These are phyloP conservation scores for Phytophthora syringae DNA, from an alignment of 352 stramenopile species.

Conservation along the genomic window DNA sequence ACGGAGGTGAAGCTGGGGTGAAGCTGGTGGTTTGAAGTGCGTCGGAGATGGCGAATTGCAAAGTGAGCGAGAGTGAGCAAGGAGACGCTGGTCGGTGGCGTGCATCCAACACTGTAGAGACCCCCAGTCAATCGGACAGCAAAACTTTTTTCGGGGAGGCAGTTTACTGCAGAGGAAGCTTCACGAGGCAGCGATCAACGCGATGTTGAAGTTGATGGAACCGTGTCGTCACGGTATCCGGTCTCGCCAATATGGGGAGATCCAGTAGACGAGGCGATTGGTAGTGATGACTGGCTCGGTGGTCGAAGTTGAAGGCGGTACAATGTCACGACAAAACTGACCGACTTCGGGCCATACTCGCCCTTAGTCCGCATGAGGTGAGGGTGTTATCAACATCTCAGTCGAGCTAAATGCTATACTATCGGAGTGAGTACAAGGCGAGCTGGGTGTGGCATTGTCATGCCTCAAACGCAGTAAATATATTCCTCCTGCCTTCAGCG, in stretches of 20 bases:
- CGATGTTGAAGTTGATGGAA: slow-evolving; percentile 21
- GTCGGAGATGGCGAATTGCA: slow-evolving; percentile 25
- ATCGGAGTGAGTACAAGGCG: too few species aligned
- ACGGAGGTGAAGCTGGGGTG: slow-evolving; percentile 8
- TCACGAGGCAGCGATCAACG: background rate
- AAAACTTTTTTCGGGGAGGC: slow-evolving; percentile 4
- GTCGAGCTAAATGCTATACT: too few species aligned
- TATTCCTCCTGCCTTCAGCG: too few species aligned
- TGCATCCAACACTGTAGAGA: background rate
- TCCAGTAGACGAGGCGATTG: background rate
- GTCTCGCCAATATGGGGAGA: background rate
- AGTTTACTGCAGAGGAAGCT: background rate
- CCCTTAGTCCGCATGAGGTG: too few species aligned
- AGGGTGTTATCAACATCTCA: too few species aligned
- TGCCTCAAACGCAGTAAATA: too few species aligned
- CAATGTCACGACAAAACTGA: too few species aligned
- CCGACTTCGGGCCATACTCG: too few species aligned
- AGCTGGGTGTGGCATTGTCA: too few species aligned
- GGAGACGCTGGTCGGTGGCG: background rate
- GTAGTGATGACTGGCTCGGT: too few species aligned
- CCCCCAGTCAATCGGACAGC: slow-evolving; percentile 18
- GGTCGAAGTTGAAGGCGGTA: too few species aligned
- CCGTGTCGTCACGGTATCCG: slow-evolving; percentile 9
- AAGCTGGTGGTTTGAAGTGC: slow-evolving; percentile 8
- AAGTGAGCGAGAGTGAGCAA: slow-evolving; percentile 17